Percentiles rank a stretch among this genome's conserved stretches.
Conservation (phyloP, 1,139 yeast species). For the Nakaseomyces sp. region DNA sequence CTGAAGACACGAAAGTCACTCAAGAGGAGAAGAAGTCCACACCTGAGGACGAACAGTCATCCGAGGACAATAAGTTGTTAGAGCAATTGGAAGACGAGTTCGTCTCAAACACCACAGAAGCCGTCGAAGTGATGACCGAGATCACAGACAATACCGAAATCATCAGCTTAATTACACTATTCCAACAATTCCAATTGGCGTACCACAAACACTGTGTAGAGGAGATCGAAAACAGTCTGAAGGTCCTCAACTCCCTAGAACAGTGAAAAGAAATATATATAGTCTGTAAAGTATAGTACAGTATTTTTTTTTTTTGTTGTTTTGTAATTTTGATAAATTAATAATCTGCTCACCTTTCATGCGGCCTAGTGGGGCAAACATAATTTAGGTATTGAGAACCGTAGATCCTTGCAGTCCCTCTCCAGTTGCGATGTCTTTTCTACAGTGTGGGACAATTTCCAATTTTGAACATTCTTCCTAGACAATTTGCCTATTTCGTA, state of each 20-base stretch:
- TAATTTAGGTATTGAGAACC: too few relatives aligned
- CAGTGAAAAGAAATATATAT: too few relatives aligned
- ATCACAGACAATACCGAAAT: conserved; percentile 60
- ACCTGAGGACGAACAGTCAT: neutral
- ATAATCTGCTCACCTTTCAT: too few relatives aligned
- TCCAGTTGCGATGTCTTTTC: too few relatives aligned
- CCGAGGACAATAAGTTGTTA: conserved; percentile 30
- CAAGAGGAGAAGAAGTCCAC: too few relatives aligned
- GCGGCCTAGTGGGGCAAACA: too few relatives aligned
- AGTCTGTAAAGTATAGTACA: too few relatives aligned
- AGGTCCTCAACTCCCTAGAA: conserved; percentile 35
- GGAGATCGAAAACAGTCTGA: conserved; percentile 37
- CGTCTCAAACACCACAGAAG: conserved; percentile 65
- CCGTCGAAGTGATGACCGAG: conserved; percentile 69
- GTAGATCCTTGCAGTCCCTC: too few relatives aligned
- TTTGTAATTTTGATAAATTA: too few relatives aligned
- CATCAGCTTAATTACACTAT: conserved; percentile 51
- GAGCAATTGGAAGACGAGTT: conserved; percentile 68
- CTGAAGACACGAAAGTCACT: neutral
- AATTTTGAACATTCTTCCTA: neutral
- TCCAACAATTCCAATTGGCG: conserved; percentile 58
- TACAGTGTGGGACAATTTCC: too few relatives aligned
- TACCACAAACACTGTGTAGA: conserved; percentile 49
- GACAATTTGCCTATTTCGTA: too few relatives aligned
- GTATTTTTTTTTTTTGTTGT: too few relatives aligned